Evolutionary conservation across 257 asterid species (phyloP).

Genomic region (Schizonepeta tenuifolia): DNA sequence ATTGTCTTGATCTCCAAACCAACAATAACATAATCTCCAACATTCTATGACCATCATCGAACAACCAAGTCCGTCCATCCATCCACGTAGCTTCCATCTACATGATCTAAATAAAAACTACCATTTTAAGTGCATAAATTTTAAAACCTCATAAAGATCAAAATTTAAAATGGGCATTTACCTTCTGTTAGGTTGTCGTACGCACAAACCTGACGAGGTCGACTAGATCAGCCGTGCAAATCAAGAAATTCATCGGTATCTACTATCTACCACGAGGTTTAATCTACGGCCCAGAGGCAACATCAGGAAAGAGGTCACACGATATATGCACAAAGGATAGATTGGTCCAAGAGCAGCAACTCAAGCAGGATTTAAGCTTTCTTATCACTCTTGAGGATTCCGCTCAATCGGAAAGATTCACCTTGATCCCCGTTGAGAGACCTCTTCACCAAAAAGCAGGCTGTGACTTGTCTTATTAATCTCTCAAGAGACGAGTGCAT

Average conservation of each 20-base stretch:
- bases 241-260: neutral
- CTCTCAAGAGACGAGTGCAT: conserved; percentile 78
- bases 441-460: conserved; percentile 80
- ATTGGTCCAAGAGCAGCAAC: neutral
- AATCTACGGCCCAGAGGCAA: neutral
- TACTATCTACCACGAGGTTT: conserved; percentile 10
- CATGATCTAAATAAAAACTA: too few species aligned
- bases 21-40: too few species aligned
- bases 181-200: conserved; percentile 2
- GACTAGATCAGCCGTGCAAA: neutral
- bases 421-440: conserved; percentile 79
- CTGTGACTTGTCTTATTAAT: conserved; percentile 73
- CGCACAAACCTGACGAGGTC: neutral
- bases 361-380: conserved; percentile 36
- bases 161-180: too few species aligned
- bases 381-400: conserved; percentile 58
- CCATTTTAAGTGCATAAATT: too few species aligned
- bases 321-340: conserved; percentile 26
- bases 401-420: conserved; percentile 73
- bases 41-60: too few species aligned
- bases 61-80: too few species aligned
- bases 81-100: too few species aligned
- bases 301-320: neutral
- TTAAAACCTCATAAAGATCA: too few species aligned
- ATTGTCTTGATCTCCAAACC: too few species aligned